These are phyloP conservation scores for Vararia minispora DNA, from an alignment of 768 basidiomycete genomes.

Conservation along the genomic window DNA sequence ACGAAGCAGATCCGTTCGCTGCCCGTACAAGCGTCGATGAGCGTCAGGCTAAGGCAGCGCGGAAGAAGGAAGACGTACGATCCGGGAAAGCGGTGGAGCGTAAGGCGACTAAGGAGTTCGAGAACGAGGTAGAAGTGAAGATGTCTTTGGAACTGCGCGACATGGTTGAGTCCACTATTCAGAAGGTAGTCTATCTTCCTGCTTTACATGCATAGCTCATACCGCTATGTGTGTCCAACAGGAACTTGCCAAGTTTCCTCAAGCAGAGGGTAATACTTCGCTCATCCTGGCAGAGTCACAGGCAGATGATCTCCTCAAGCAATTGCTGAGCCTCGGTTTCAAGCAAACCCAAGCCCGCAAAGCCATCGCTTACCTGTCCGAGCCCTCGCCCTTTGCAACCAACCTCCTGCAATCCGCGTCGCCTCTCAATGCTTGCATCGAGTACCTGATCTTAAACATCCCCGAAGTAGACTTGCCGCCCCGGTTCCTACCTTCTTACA, in stretches of 20 bases:
- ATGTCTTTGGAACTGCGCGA: constrained; percentile 74
- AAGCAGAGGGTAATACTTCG: constrained; percentile 26
- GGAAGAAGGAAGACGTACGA: constrained; percentile 28
- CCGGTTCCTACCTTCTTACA: constrained; percentile 52
- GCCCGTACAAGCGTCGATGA: constrained; percentile 57
- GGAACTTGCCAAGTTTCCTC: constrained; percentile 43
- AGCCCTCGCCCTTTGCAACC: constrained; percentile 45
- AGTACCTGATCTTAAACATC: constrained; percentile 72
- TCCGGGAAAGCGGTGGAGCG: constrained; percentile 8
- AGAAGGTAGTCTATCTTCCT: constrained; percentile 38
- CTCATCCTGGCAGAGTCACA: constrained; percentile 32
- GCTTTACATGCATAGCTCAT: background rate
- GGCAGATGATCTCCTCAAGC: constrained; percentile 30
- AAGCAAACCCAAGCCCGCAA: constrained; percentile 37
- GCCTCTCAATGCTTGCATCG: constrained; percentile 69
- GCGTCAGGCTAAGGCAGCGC: constrained; percentile 46
- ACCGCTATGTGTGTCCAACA: constrained; percentile 17
- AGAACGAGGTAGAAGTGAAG: constrained; percentile 59
- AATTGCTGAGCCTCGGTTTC: constrained; percentile 63
- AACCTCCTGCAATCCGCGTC: constrained; percentile 48
- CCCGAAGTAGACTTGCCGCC: constrained; percentile 83
- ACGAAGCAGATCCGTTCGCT: constrained; percentile 75
- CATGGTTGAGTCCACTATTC: constrained; percentile 70
- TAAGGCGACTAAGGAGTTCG: constrained; percentile 26
- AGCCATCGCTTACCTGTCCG: constrained; percentile 44